These are phyloP conservation scores for Epichloe sibirici DNA, from an alignment of 2,329 filamentous ascomycete genomes.

Conservation along the genomic window DNA sequence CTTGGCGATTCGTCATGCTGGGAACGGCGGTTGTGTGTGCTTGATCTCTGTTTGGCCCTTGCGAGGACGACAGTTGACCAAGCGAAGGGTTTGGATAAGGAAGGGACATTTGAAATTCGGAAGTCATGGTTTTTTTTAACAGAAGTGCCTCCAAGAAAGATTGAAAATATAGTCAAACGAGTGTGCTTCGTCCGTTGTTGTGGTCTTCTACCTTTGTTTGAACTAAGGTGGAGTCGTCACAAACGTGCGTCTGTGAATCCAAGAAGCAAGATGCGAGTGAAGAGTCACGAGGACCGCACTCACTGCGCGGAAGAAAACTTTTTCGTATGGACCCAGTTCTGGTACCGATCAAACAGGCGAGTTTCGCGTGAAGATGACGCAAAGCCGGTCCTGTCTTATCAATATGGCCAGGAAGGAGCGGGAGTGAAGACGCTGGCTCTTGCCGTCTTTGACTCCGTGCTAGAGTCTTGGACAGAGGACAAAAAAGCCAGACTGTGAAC, in stretches of 20 bases:
- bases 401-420: conserved; percentile 1
- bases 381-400: background rate
- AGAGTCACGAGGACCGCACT: background rate
- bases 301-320: background rate
- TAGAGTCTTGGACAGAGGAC: background rate
- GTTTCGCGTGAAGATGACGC: conserved; percentile 2
- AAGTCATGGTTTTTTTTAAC: conserved; percentile 11
- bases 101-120: conserved; percentile 18
- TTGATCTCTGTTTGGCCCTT: conserved; percentile 1
- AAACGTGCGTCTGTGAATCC: conserved; percentile 3
- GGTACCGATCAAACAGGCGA: conserved; percentile 1
- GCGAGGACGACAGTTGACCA: conserved; percentile 17
- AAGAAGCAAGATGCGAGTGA: background rate
- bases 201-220: background rate
- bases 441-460: background rate
- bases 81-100: conserved; percentile 22
- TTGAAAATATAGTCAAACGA: background rate
- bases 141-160: background rate
- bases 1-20: background rate
- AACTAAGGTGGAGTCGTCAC: background rate
- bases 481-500: background rate
- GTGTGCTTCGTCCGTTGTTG: conserved; percentile 1
- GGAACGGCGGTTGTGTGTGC: background rate
- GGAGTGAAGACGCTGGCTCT: background rate
- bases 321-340: background rate